phyloP scores from a whole-genome alignment of 176 grass and related monocot genomes.

The Stipa capillata region DNA sequence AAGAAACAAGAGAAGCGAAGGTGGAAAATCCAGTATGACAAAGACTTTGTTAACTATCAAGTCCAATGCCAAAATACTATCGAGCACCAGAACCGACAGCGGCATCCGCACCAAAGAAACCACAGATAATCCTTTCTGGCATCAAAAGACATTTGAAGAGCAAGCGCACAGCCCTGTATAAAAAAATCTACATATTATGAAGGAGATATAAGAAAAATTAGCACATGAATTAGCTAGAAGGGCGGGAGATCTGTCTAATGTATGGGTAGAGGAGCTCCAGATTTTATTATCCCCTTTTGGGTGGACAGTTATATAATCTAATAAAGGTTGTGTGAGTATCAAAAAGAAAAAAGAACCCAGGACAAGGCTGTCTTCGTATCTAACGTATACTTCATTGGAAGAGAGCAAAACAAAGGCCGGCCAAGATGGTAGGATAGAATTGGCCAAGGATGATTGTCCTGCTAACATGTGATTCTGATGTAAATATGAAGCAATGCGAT shows the following conservation, averaged over 20 bases:
- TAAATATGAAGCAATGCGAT: not conserved
- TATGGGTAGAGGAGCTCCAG: too few species aligned
- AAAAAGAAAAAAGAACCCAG: too few species aligned
- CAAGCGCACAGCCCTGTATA: slow-evolving; percentile 25
- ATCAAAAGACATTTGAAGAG: slow-evolving; percentile 47
- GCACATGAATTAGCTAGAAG: too few species aligned
- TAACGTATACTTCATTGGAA: not conserved
- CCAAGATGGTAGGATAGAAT: too few species aligned
- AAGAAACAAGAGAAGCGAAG: not conserved
- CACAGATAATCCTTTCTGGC: slow-evolving; percentile 24
- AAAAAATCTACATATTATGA: not conserved
- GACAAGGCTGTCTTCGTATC: too few species aligned
- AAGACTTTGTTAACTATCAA: slow-evolving; percentile 21
- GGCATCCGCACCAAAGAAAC: slow-evolving; percentile 16
- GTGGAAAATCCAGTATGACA: slow-evolving; percentile 15
- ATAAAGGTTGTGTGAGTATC: too few species aligned
- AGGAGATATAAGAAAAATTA: not conserved
- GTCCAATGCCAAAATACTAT: slow-evolving; percentile 31
- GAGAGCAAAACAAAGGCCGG: not conserved
- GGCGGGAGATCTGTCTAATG: too few species aligned
- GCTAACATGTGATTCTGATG: not conserved
- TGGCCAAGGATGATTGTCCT: not conserved
- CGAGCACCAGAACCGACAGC: slow-evolving; percentile 24
- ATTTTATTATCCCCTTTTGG: too few species aligned
- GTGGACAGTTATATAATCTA: too few species aligned